phyloP scores from a whole-genome alignment of 805 yeast genomes.

The Myxozyma sirexii region DNA sequence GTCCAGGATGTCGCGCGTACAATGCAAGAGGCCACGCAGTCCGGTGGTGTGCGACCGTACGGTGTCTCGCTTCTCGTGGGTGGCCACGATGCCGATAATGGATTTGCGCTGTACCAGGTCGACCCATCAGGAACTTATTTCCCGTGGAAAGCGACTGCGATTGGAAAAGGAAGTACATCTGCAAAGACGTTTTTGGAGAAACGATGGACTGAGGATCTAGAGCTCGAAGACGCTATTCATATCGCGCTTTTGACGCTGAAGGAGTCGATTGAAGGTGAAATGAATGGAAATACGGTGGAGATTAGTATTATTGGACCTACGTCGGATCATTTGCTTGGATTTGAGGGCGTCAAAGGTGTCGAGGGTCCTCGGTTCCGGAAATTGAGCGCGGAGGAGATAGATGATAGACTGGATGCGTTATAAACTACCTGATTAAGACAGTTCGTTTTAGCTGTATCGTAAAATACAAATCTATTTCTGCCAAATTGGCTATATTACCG shows the following conservation, averaged over 20 bases:
- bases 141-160: slow-evolving; percentile 99
- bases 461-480: background rate
- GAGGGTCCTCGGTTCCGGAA: slow-evolving; percentile 88
- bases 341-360: slow-evolving; percentile 74
- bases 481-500: background rate
- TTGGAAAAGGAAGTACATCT: slow-evolving; percentile 93
- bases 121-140: slow-evolving; percentile 97
- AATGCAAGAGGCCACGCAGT: slow-evolving; percentile 98
- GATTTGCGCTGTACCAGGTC: slow-evolving; percentile 73
- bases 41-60: slow-evolving; percentile 98
- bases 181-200: slow-evolving; percentile 97
- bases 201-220: slow-evolving; percentile 97
- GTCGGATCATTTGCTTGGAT: slow-evolving; percentile 78
- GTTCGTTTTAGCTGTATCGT: background rate
- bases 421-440: slow-evolving; percentile 37
- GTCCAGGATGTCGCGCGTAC: slow-evolving; percentile 94
- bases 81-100: slow-evolving; percentile 74
- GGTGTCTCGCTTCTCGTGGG: slow-evolving; percentile 95
- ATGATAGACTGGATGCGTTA: slow-evolving; percentile 92
- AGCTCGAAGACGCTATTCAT: slow-evolving; percentile 96
- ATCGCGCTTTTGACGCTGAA: slow-evolving; percentile 91
- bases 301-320: slow-evolving; percentile 84
- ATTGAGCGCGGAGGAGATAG: slow-evolving; percentile 85
- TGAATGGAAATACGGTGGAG: slow-evolving; percentile 95
- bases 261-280: slow-evolving; percentile 97